Evolutionary conservation across 805 yeast species (phyloP).

Genomic region (Metschnikowia proteae): DNA sequence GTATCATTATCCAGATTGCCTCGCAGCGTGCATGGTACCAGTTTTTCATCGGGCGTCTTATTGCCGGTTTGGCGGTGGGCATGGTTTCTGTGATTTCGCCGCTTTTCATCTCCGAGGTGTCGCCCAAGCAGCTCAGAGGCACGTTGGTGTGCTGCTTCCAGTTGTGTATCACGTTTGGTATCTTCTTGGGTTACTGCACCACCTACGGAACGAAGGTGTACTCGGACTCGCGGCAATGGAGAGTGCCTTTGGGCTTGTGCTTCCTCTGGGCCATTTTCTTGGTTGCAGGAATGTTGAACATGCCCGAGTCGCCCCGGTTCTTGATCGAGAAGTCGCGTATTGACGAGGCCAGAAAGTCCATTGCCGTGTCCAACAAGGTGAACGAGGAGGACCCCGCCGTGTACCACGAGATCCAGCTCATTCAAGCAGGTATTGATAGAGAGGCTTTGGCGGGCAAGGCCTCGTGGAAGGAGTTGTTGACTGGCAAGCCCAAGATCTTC

Average conservation of each 20-base stretch:
- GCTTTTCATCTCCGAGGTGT: slow-evolving; percentile 60
- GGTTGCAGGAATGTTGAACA: slow-evolving; percentile 48
- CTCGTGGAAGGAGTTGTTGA: slow-evolving; percentile 58
- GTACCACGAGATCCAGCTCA: slow-evolving; percentile 47
- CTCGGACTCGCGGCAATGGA: slow-evolving; percentile 55
- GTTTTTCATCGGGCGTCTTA: slow-evolving; percentile 51
- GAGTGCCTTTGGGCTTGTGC: slow-evolving; percentile 56
- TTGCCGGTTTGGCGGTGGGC: slow-evolving; percentile 70
- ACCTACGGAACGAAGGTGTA: slow-evolving; percentile 59
- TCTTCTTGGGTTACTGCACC: slow-evolving; percentile 64
- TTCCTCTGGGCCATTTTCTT: slow-evolving; percentile 46
- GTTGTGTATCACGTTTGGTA: slow-evolving; percentile 66
- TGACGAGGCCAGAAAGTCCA: slow-evolving; percentile 51
- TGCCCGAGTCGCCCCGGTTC: slow-evolving; percentile 71
- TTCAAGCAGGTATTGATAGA: slow-evolving; percentile 57
- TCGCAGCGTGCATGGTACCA: slow-evolving; percentile 57
- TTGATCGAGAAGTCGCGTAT: slow-evolving; percentile 47
- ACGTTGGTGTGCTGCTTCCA: slow-evolving; percentile 66
- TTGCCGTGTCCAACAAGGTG: slow-evolving; percentile 57
- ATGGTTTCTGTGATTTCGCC: slow-evolving; percentile 66
- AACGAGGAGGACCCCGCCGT: slow-evolving; percentile 51
- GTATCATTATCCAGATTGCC: slow-evolving; percentile 57
- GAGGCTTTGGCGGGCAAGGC: slow-evolving; percentile 63
- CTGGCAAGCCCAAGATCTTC: slow-evolving; percentile 61
- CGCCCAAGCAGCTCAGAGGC: slow-evolving; percentile 70